These are phyloP conservation scores for Sanghuangporus sanghuang DNA, from an alignment of 1,284 basidiomycete species.

Conservation along the genomic window DNA sequence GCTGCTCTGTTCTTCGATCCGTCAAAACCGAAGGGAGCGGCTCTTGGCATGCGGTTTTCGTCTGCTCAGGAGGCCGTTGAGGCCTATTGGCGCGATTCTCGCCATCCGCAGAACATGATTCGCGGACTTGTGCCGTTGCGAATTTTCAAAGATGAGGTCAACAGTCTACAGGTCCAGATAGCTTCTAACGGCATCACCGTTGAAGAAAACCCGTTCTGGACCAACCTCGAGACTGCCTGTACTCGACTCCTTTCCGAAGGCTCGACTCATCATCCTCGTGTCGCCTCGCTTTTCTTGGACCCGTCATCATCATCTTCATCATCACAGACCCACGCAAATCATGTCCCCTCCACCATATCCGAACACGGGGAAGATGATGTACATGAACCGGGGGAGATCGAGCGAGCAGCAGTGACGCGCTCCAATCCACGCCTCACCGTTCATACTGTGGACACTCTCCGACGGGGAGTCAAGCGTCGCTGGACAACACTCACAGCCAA, in stretches of 20 bases:
- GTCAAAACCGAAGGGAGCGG: not conserved
- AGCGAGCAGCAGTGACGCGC: slow-evolving; percentile 48
- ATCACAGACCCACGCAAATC: not conserved
- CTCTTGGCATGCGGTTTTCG: not conserved
- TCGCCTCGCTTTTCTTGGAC: not conserved
- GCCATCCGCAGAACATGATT: slow-evolving; percentile 45
- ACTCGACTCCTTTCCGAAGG: slow-evolving; percentile 4
- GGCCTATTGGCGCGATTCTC: slow-evolving; percentile 59
- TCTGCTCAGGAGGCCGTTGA: not conserved
- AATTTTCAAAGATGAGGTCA: slow-evolving; percentile 24
- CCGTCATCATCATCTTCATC: not conserved
- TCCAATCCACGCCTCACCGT: slow-evolving; percentile 55
- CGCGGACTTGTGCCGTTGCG: slow-evolving; percentile 52
- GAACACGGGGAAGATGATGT: slow-evolving; percentile 2
- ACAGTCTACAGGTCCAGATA: not conserved
- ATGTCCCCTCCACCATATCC: not conserved
- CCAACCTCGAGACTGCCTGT: slow-evolving; percentile 4
- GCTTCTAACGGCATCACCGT: not conserved
- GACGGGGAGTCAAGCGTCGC: slow-evolving; percentile 60
- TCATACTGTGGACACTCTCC: slow-evolving; percentile 66
- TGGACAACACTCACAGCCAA: slow-evolving; percentile 85
- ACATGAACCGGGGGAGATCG: slow-evolving; percentile 30
- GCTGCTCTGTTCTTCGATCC: slow-evolving; percentile 45
- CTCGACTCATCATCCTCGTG: slow-evolving; percentile 7
- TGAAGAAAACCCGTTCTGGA: slow-evolving; percentile 8